Evolutionary conservation across 805 yeast genomes (phyloP).

Genomic region (Myxozyma udenii): DNA sequence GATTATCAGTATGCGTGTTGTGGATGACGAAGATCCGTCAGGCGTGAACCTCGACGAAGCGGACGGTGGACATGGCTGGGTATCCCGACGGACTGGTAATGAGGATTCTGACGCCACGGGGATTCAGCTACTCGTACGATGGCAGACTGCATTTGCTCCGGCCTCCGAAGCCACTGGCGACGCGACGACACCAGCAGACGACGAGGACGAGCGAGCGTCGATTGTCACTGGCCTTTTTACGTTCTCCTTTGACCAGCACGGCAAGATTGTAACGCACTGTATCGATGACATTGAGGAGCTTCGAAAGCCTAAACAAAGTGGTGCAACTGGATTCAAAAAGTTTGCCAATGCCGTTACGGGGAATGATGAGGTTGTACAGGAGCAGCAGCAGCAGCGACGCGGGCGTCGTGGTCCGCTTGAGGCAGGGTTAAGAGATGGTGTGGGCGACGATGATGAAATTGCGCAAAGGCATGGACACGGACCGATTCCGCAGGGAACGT

Average conservation of each 20-base stretch:
- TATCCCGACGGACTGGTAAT: neutral
- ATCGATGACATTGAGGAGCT: conserved; percentile 27
- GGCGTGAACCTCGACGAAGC: neutral
- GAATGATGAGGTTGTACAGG: neutral
- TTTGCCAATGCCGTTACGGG: conserved; percentile 13
- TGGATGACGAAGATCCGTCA: conserved; percentile 9
- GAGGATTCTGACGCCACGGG: conserved; percentile 5
- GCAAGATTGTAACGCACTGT: conserved; percentile 24
- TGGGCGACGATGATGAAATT: no score
- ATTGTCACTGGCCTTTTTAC: conserved; percentile 25
- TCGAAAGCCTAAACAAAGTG: conserved; percentile 7
- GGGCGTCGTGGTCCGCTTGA: neutral
- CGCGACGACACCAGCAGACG: neutral
- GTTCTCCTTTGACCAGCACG: conserved; percentile 23
- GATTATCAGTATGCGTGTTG: conserved; percentile 23
- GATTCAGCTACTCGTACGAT: conserved; percentile 18
- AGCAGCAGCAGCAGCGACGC: neutral
- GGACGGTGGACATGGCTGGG: neutral
- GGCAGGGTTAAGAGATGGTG: no score
- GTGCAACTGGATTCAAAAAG: conserved; percentile 10
- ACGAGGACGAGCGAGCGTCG: conserved; percentile 1
- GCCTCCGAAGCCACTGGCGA: neutral
- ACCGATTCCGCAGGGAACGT: neutral
- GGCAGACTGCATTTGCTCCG: conserved; percentile 21
- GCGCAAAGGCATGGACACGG: no score